Evolutionary conservation across 352 stramenopile species (phyloP).

Genomic region (Saprolegnia diclina): DNA sequence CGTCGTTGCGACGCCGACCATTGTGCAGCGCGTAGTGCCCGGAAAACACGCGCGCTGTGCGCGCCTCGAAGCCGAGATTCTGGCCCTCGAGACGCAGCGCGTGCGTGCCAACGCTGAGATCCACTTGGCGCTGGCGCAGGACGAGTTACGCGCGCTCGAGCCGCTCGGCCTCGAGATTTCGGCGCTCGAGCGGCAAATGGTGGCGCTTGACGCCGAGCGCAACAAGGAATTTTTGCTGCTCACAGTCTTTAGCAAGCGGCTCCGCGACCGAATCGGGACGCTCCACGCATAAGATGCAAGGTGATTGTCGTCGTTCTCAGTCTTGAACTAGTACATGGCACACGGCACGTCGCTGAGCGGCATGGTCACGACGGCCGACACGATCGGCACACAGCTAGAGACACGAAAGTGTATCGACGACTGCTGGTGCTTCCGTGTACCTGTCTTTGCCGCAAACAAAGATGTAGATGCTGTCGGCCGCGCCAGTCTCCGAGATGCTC

Average conservation of each 20-base stretch:
- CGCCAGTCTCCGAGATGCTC: conserved; percentile 57
- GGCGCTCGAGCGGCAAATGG: conserved; percentile 6
- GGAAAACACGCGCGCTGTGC: conserved; percentile 15
- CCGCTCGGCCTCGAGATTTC: background rate
- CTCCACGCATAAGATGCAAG: background rate
- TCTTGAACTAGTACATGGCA: background rate
- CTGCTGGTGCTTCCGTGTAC: too few species aligned
- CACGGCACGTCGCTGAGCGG: conserved; percentile 49
- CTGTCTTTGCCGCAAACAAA: conserved; percentile 81
- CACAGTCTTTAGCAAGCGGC: conserved; percentile 8
- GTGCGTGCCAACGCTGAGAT: background rate
- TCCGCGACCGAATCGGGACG: background rate
- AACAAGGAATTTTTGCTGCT: conserved; percentile 14
- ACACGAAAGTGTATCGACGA: background rate
- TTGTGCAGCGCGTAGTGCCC: conserved; percentile 16
- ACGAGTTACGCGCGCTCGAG: conserved; percentile 5
- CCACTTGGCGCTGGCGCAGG: background rate
- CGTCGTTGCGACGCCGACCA: background rate
- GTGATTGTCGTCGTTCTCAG: too few species aligned
- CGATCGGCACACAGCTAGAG: conserved; percentile 62
- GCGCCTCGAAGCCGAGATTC: conserved; percentile 16
- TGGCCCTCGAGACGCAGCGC: conserved; percentile 1
- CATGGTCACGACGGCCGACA: conserved; percentile 79
- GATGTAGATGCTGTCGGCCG: conserved; percentile 70
- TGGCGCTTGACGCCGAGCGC: conserved; percentile 1